Percentiles rank a stretch among this genome's conserved stretches.
These are phyloP conservation scores for Atkinsonella texensis DNA, from an alignment of 2,329 filamentous ascomycete genomes.

Conservation along the genomic window DNA sequence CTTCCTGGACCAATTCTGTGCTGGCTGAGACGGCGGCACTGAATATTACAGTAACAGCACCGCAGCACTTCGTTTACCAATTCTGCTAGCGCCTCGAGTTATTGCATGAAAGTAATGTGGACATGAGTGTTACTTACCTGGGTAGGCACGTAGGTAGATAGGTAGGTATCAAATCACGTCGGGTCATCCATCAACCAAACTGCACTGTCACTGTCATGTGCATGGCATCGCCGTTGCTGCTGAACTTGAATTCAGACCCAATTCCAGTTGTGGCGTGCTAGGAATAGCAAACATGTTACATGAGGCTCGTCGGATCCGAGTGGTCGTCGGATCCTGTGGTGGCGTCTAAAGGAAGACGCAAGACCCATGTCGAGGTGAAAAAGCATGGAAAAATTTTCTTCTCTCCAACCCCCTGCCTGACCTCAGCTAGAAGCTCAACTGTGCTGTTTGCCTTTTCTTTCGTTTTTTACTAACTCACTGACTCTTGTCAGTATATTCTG, in stretches of 20 bases:
- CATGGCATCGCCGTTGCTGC: neutral
- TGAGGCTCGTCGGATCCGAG: neutral
- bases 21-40: no score
- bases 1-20: no score
- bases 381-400: neutral
- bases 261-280: constrained; percentile 1
- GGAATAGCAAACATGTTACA: neutral
- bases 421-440: neutral
- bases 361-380: neutral
- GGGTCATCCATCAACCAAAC: neutral
- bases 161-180: no score
- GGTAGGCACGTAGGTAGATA: no score
- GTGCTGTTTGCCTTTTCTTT: neutral
- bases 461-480: neutral
- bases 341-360: neutral
- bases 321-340: neutral
- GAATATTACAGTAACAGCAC: no score
- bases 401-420: neutral
- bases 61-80: no score
- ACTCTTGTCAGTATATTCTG: neutral
- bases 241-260: neutral
- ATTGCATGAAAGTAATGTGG: neutral
- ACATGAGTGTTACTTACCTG: neutral
- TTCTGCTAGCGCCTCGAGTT: no score
- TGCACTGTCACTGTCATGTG: neutral